phyloP scores from a whole-genome alignment of 1,284 basidiomycete species.

The Pascua sp. region DNA sequence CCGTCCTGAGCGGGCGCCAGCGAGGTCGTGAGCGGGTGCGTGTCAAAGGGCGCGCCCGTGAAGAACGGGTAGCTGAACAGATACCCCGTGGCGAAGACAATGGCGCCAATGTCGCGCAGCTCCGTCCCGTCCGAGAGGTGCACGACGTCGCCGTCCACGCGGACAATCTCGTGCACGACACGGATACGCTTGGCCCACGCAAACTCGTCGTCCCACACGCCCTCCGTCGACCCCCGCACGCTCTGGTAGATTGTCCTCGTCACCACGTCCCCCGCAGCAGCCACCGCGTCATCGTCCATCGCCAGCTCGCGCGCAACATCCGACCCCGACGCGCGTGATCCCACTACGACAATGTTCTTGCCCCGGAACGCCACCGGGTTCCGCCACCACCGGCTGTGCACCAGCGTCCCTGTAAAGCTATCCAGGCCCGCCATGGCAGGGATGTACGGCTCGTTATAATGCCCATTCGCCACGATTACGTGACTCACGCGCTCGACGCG shows the following conservation, averaged over 20 bases:
- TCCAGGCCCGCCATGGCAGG: constrained; percentile 49
- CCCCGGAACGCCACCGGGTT: constrained; percentile 37
- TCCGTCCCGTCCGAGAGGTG: constrained; percentile 8
- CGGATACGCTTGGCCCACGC: constrained; percentile 41
- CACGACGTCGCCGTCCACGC: constrained; percentile 25
- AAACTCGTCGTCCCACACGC: constrained; percentile 14
- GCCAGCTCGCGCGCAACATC: constrained; percentile 55
- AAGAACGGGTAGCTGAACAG: constrained; percentile 50
- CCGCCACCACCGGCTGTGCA: constrained; percentile 54
- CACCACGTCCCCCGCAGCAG: neutral
- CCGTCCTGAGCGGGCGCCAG: constrained; percentile 11
- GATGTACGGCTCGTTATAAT: constrained; percentile 53
- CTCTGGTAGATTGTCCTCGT: constrained; percentile 43
- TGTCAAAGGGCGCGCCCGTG: constrained; percentile 16
- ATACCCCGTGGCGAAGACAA: constrained; percentile 54
- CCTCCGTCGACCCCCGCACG: constrained; percentile 11
- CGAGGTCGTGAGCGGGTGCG: constrained; percentile 13
- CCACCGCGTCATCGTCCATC: constrained; percentile 24
- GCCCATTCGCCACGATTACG: constrained; percentile 48
- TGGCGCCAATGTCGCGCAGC: constrained; percentile 39
- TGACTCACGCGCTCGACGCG: constrained; percentile 26
- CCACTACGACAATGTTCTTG: constrained; percentile 53
- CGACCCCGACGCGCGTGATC: constrained; percentile 54
- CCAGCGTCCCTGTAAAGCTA: constrained; percentile 45
- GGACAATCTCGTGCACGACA: constrained; percentile 38